Base-by-base conservation (phyloP, 2,329 filamentous ascomycete genomes). In the Sporothrix phasma region DNA sequence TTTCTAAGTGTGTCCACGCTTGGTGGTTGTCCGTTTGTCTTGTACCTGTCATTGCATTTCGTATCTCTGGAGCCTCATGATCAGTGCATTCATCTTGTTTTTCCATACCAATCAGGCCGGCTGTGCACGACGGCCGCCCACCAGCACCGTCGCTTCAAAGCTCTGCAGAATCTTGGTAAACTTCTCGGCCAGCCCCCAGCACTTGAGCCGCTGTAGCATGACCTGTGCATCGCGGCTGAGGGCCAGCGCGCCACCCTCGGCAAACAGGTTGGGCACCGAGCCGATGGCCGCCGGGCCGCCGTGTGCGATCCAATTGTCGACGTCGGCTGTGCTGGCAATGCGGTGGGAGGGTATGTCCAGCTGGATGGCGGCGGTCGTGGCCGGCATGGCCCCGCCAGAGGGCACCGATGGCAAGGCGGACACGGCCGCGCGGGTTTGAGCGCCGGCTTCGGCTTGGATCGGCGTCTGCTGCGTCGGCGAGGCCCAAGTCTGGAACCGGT, bases 101-200 rank as follows among this genome's bases (percentile, higher is more conserved):
- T n/a, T 43, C 37, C 2, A 8, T 39, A 13, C 15, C 15, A 53
- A 11, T 19, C 31, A 8, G 31, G 17, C 41, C 15, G 15, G n/a
- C 39, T 47, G 34, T 49, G 26, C 24, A 34, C 47, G 19, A 3
- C 19, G 43, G 2, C n/a, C 22, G 13, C 56, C n/a, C 3, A 22
- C 45, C 29, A 61, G 46, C 11, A 19, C 49, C 2, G 56, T 67
- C 13, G 31, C 45, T 43, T 68, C 66, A 54, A 69, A 68, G 24
- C 53, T 64, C 58, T 67, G 64, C 37, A 70, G 43, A 22, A 71
- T 72, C 45, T 69, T 71, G 41, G 69, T 68, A 64, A 73, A 72
- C 47, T 72, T 72, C n/a, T 70, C 69, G 0, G 72, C 69, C 39
- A 73, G 46, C 0, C 71, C 72, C 72, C 71, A 73, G 53, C 66